Base-by-base conservation (phyloP, 345 rosid species). In the Citrus inodora region DNA sequence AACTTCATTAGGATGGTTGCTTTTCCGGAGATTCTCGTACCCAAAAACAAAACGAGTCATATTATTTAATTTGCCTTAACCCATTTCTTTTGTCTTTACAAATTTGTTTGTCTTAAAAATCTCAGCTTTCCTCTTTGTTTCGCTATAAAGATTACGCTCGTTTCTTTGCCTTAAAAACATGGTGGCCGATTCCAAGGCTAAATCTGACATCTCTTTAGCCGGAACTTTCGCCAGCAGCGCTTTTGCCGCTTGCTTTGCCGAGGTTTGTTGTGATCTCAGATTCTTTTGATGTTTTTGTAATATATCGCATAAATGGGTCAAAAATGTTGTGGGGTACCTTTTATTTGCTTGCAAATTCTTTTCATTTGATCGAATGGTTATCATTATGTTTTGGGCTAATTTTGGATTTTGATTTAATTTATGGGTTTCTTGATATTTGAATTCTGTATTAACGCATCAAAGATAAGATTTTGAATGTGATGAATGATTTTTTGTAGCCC, bases 231-330 rank as follows among this genome's bases (percentile, higher is more conserved):
- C 87, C 79, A 80, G 92, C 74, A 93, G 99, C 84, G 98, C 98
- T 64, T 97, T 97, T 75, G 98, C 99, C 28, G 96, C 99, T 68
- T 97, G 94, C 85, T 86, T 92, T 65, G 99, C 94, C 46, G 99
- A 97, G 98, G 99, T 96, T 74, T 61, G 58, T 16, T 16, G 22
- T 60, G 58, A 74, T 75, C 27, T 75, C 13, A 21, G 24, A 42
- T 4, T 64, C 16, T 17, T 9, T n/a, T 19, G 25, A 66, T 33
- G 6, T 56, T 60, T 9, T 56, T n/a, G 22, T 56, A 0, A n/a
- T 13, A 33, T 35, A 22, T 56, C 62, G n/a, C 22, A 32, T 21
- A 21, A 46, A 22, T 27, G 77, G 0, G 17, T 27, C 3, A 40
- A 74, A 32, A 9, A 21, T 35, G 2, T 35, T 27, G 32, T 38